Evolutionary conservation across 1,139 yeast species (phyloP), one percentile per base, ranked within the genome.

Genomic region (Blastobotrys serpentis): DNA sequence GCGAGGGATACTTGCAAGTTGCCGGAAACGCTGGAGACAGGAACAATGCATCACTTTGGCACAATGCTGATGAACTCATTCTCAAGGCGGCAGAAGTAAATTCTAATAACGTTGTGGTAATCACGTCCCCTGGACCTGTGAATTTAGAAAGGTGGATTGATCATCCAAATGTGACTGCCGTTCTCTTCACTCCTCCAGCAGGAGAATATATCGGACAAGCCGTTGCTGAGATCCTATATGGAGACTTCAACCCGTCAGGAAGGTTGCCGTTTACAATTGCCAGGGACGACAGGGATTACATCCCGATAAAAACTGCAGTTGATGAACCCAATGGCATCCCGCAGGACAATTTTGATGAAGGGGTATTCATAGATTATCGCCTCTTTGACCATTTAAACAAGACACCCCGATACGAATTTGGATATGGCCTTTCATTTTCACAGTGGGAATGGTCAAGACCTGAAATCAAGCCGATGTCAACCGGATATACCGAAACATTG

Each of bases 191-290:
- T 4, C 75, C 82, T 10, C 83, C 84, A 3, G 71, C 77, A 47
- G 86, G 86, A 19, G 83, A 81, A 59, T 78, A 68, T 62, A 73
- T 71, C 53, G 79, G 76, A 48, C 53, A 68, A 55, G 77, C 74
- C 10, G 67, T 76, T 36, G 77, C 77, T 1, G 77, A 77, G 23
- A 62, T 76, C 13, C 63, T 78, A 46, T 81, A 79, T 65, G 86
- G 86, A 1, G 82, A 77, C 37, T 70, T 68, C 18, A 78, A 78
- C 55, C 86, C 86, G 5, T 77, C 82, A 17, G 86, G 86, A 2
- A 74, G 77, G 55, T 68, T 81, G 42, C 85, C 86, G 0, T 81
- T 80, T 56, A 80, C 86, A 1, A 74, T 81, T 56, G 84, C 86
- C 10, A 75, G 72, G 59, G 76, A 78, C 55, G 70, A 68, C 42